A percentile compares a stretch with the other conserved stretches of the same genome.
Conservation (phyloP, 495 filamentous ascomycete genomes). For the Xylaria intraflava region DNA sequence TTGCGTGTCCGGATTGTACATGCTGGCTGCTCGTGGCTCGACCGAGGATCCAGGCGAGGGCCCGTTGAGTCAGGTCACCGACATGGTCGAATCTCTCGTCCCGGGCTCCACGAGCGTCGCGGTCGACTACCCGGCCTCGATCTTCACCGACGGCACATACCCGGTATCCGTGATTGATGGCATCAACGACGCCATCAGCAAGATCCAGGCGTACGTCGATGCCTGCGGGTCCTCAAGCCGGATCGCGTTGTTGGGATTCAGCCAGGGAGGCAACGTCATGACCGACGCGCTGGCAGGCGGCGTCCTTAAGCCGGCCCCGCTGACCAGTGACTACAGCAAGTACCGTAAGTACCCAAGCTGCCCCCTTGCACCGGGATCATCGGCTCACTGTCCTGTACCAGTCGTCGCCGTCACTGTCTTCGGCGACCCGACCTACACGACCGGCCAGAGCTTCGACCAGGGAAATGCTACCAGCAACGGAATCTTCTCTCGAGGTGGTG, state of each 20-base stretch:
- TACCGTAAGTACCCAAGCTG: background rate
- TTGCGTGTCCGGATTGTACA: conserved; percentile 9
- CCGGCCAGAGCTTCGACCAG: conserved; percentile 9
- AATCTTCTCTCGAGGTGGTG: conserved; percentile 11
- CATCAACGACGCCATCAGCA: conserved; percentile 6
- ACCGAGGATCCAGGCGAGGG: conserved; percentile 9
- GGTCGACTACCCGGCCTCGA: conserved; percentile 11
- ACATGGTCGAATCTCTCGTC: conserved; percentile 1
- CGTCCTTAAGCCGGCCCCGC: conserved; percentile 8
- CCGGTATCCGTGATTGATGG: conserved; percentile 4
- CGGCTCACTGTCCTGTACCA: background rate
- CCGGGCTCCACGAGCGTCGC: conserved; percentile 9
- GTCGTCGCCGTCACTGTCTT: conserved; percentile 6
- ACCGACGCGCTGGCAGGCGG: conserved; percentile 11
- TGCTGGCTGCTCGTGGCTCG: conserved; percentile 11
- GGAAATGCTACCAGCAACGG: conserved; percentile 5
- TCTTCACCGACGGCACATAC: conserved; percentile 6
- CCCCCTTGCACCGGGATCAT: background rate
- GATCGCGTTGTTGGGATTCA: conserved; percentile 8
- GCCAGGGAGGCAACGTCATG: conserved; percentile 14
- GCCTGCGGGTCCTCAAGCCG: conserved; percentile 6
- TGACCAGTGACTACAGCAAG: background rate
- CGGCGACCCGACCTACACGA: conserved; percentile 13
- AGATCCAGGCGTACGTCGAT: background rate
- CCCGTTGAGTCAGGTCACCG: background rate